Conservation (phyloP, 805 yeast species). For the Myxozyma vanderwaltii region DNA sequence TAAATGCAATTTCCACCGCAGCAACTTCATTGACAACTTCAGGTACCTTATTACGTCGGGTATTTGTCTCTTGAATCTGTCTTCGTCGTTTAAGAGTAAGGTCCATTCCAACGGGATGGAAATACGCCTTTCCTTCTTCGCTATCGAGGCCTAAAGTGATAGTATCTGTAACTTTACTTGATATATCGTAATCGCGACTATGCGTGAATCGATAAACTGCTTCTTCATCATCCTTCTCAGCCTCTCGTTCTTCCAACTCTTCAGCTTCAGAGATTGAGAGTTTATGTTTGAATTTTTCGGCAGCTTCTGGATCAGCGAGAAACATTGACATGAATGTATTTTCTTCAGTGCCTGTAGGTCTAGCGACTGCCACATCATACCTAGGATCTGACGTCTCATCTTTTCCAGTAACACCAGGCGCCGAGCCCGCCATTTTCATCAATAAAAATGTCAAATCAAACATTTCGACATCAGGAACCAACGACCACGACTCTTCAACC, state of each 20-base stretch:
- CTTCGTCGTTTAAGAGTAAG: constrained; percentile 84
- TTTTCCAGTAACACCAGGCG: constrained; percentile 42
- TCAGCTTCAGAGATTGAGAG: constrained; percentile 19
- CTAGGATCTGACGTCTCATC: constrained; percentile 38
- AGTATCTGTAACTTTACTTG: constrained; percentile 60
- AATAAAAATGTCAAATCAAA: constrained; percentile 74
- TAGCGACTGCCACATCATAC: constrained; percentile 55
- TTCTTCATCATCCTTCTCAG: constrained; percentile 51
- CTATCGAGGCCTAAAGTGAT: constrained; percentile 62
- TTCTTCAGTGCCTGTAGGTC: constrained; percentile 67
- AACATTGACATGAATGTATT: constrained; percentile 80
- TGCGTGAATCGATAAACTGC: constrained; percentile 58
- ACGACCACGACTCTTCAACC: constrained; percentile 76
- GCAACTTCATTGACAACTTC: constrained; percentile 62
- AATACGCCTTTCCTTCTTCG: constrained; percentile 61
- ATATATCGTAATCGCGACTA: constrained; percentile 79
- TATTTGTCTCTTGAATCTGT: constrained; percentile 52
- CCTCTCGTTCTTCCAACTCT: constrained; percentile 41
- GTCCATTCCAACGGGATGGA: constrained; percentile 75
- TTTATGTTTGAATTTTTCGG: constrained; percentile 40
- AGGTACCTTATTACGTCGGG: constrained; percentile 45
- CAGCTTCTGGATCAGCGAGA: constrained; percentile 50
- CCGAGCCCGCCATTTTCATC: constrained; percentile 60
- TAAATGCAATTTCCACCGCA: constrained; percentile 59
- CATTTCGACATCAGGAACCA: constrained; percentile 89